Conservation (phyloP, 768 basidiomycete genomes). For the Macrolepiota fuliginosa region DNA sequence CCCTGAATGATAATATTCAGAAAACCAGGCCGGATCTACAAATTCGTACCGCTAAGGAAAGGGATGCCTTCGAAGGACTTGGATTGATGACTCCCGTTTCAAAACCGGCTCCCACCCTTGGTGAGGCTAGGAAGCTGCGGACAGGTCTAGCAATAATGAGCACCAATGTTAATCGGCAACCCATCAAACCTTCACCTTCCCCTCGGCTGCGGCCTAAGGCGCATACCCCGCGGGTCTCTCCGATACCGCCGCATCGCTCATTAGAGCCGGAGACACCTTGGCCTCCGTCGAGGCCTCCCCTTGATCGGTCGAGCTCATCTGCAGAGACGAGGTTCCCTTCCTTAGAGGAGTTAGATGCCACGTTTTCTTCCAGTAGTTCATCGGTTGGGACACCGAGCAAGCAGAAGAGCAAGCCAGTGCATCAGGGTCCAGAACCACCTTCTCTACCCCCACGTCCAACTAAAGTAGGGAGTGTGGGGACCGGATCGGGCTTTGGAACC, state of each 20-base stretch:
- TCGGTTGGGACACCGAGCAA: background rate
- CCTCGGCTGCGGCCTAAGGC: slow-evolving; percentile 9
- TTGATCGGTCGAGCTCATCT: slow-evolving; percentile 35
- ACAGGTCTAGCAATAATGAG: slow-evolving; percentile 65
- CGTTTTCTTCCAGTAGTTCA: slow-evolving; percentile 21
- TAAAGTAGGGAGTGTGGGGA: slow-evolving; percentile 13
- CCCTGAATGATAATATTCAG: slow-evolving; percentile 1
- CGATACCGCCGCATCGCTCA: slow-evolving; percentile 34
- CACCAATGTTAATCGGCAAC: slow-evolving; percentile 21
- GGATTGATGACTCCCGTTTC: slow-evolving; percentile 45
- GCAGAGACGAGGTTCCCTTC: slow-evolving; percentile 84
- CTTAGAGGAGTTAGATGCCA: slow-evolving; percentile 76
- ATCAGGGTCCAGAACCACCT: background rate
- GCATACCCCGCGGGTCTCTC: slow-evolving; percentile 16
- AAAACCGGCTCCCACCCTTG: slow-evolving; percentile 63
- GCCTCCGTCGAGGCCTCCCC: slow-evolving; percentile 26
- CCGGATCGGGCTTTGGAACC: slow-evolving; percentile 17
- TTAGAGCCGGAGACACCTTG: slow-evolving; percentile 26
- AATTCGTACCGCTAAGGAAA: slow-evolving; percentile 28
- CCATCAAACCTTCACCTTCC: slow-evolving; percentile 22
- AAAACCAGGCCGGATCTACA: slow-evolving; percentile 7
- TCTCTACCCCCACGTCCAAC: background rate
- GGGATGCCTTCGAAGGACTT: slow-evolving; percentile 80
- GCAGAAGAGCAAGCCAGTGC: background rate
- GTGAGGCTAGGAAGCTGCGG: slow-evolving; percentile 69